A percentile compares a stretch with the other conserved stretches of the same genome.
Conservation (phyloP, 306 rosid genomes). For the Prunus davidiana region DNA sequence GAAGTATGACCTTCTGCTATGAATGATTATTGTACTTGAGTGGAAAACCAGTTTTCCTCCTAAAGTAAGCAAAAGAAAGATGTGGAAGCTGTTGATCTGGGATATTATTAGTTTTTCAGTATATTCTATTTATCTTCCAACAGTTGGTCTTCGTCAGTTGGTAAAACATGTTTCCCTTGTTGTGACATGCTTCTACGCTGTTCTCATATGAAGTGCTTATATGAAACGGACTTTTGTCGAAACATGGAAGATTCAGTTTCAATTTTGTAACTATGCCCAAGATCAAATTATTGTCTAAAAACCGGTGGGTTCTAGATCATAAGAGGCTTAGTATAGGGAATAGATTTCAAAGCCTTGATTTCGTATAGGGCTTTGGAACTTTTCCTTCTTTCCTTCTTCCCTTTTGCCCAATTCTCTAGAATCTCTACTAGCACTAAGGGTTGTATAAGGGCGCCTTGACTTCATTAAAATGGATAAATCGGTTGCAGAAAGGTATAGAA, state of each 20-base stretch:
- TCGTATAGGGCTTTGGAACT: neutral
- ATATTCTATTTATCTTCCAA: neutral
- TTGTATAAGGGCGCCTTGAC: neutral
- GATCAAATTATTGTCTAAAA: neutral
- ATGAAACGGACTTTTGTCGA: neutral
- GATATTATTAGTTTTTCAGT: neutral
- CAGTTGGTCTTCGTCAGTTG: neutral
- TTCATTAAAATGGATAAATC: neutral
- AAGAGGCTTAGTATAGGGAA: neutral
- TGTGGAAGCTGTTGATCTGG: neutral
- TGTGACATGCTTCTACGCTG: neutral
- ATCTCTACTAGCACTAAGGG: neutral
- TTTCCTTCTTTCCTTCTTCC: neutral
- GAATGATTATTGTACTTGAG: neutral
- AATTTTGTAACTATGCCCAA: neutral
- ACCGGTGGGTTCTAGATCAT: neutral
- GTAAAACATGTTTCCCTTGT: neutral
- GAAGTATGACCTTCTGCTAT: neutral
- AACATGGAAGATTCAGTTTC: neutral
- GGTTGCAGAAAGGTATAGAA: neutral
- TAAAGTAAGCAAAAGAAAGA: too few species aligned
- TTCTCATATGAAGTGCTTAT: neutral
- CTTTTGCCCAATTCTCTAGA: neutral
- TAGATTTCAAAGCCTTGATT: neutral
- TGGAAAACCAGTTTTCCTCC: neutral